Evolutionary conservation across 768 basidiomycete genomes (phyloP).

Genomic region (Lactarius hengduanensis): DNA sequence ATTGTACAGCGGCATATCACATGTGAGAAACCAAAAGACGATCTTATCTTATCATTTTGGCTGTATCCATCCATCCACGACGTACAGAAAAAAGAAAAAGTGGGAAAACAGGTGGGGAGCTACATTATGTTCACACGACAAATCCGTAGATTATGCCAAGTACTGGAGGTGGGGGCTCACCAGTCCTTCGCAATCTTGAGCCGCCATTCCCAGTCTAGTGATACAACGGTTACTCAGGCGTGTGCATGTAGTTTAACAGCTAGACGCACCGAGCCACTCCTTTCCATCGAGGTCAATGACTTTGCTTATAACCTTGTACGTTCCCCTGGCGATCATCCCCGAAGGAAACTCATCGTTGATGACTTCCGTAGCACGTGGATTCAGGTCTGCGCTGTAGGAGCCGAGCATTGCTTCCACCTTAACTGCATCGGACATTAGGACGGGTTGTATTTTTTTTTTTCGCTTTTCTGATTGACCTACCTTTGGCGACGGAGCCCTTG

Average conservation of each 20-base stretch:
- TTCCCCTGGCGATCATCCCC: conserved; percentile 80
- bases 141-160: conserved; percentile 30
- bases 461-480: conserved; percentile 40
- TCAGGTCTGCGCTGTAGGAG: conserved; percentile 78
- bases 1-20: background rate
- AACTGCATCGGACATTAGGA: conserved; percentile 42
- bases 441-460: conserved; percentile 8
- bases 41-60: conserved; percentile 25
- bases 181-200: conserved; percentile 95
- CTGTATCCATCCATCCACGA: background rate
- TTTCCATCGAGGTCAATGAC: conserved; percentile 86
- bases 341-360: conserved; percentile 65
- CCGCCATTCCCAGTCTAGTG: conserved; percentile 76
- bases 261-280: conserved; percentile 68
- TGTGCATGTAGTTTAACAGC: background rate
- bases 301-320: conserved; percentile 75
- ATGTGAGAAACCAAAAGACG: background rate
- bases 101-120: conserved; percentile 5
- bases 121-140: conserved; percentile 20
- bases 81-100: background rate
- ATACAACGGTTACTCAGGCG: conserved; percentile 1
- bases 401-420: conserved; percentile 94
- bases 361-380: conserved; percentile 74
- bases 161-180: conserved; percentile 41
- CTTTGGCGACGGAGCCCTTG: conserved; percentile 72